A percentile compares a stretch with the other conserved stretches of the same genome.
These are phyloP conservation scores for Salix purpurea DNA, from an alignment of 345 rosid genomes.

Conservation along the genomic window DNA sequence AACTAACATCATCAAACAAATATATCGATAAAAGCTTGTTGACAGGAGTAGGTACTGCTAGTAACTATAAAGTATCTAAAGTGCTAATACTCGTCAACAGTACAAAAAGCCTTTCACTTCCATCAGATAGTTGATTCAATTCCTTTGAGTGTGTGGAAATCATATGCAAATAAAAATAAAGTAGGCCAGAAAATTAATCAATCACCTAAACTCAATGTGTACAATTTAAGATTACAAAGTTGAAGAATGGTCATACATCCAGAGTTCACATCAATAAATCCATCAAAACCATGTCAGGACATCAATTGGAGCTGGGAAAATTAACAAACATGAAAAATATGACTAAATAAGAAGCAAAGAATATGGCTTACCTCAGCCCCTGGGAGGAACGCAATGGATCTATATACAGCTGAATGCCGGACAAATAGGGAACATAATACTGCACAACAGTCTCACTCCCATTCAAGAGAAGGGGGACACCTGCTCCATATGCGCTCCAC, in stretches of 20 bases:
- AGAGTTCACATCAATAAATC: background rate
- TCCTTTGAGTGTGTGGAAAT: background rate
- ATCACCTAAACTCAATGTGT: background rate
- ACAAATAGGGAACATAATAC: conserved; percentile 88
- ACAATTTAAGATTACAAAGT: background rate
- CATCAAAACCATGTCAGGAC: background rate
- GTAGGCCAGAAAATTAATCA: background rate
- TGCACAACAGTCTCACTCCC: conserved; percentile 71
- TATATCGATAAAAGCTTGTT: background rate
- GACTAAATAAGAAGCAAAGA: background rate
- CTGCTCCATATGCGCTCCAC: conserved; percentile 96
- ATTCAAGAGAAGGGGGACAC: conserved; percentile 71
- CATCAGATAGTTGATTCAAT: background rate
- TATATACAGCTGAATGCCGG: conserved; percentile 77
- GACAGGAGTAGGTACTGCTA: background rate
- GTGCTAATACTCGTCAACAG: background rate
- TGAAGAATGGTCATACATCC: background rate
- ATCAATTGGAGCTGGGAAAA: background rate
- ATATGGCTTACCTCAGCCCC: conserved; percentile 46
- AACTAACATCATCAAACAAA: background rate
- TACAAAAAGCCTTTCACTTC: background rate
- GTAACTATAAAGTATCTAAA: background rate
- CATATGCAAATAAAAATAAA: background rate
- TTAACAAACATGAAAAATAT: background rate
- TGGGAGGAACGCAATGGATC: conserved; percentile 45